Evolutionary conservation across 345 rosid genomes (phyloP), one percentile per base, ranked within the genome.

Genomic region (Gossypium mustelinum): DNA sequence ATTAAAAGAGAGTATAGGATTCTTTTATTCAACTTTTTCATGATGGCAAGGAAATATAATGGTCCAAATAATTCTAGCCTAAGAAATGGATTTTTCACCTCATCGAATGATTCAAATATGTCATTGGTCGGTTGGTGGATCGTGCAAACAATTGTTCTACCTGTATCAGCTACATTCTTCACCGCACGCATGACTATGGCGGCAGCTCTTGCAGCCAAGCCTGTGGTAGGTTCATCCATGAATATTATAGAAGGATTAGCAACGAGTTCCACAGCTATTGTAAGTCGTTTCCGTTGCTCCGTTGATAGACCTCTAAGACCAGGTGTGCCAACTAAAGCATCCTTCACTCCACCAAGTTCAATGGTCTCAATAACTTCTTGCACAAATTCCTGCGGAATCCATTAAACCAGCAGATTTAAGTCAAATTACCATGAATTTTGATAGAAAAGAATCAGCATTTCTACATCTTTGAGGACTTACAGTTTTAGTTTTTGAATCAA

Each of bases 161-260:
- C 89, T 59, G 89, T 86, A 14, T 75, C 80, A 44, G 78, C 80
- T 44, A 84, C 77, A 43, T 86, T 86, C 73, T 81, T 86, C 64
- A 84, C 87, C 10, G 87, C 85, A 57, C 89, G 75, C 86, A 84
- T 84, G 9, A 86, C 89, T 77, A 86, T 84, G 7, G 87, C 86
- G 3, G 89, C 89, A 0, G 89, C 89, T 77, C 89, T 75, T 27
- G 89, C 86, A 25, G 84, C 89, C n/a, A 86, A 69, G 25, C 85
- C 84, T 41, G 87, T 74, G 44, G 89, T 86, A 3, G 89, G 89
- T 75, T 86, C 89, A 73, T 86, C 89, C 87, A 84, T 73, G 75
- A 84, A 86, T 25, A 86, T 82, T 25, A 86, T 82, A 7, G 87
- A 86, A 20, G 89, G 89, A 45, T 84, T 86, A 22, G 89, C 72